Conservation (phyloP, 768 basidiomycete genomes). For the Podaxis sp. region DNA sequence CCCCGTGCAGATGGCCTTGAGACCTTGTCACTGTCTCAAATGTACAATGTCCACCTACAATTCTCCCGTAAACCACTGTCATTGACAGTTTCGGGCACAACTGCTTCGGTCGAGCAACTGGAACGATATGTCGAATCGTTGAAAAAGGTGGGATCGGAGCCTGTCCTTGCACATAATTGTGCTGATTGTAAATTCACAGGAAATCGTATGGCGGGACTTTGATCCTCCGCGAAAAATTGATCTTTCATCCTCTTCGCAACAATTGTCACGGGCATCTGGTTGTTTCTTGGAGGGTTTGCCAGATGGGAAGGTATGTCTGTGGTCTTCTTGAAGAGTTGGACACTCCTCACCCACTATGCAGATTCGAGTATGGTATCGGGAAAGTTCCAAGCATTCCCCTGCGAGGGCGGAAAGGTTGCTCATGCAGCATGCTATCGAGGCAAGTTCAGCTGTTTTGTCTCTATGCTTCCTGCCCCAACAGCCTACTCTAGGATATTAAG, state of each 20-base stretch:
- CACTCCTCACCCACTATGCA: slow-evolving; percentile 22
- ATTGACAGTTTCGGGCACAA: slow-evolving; percentile 57
- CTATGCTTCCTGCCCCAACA: slow-evolving; percentile 9
- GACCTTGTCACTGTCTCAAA: slow-evolving; percentile 55
- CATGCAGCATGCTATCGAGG: slow-evolving; percentile 52
- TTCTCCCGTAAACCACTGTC: slow-evolving; percentile 54
- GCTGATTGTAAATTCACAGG: slow-evolving; percentile 27
- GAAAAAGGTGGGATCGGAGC: slow-evolving; percentile 41
- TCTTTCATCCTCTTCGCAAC: slow-evolving; percentile 47
- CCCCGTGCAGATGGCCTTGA: slow-evolving; percentile 56
- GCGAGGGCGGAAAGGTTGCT: slow-evolving; percentile 50
- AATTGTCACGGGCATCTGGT: slow-evolving; percentile 67
- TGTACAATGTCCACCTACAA: slow-evolving; percentile 61
- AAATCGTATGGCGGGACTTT: slow-evolving; percentile 34
- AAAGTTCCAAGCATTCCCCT: slow-evolving; percentile 33
- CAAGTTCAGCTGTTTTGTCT: slow-evolving; percentile 24
- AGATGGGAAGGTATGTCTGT: slow-evolving; percentile 40
- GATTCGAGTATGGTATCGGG: slow-evolving; percentile 56
- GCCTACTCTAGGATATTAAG: background rate
- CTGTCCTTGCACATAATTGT: background rate
- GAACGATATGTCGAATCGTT: slow-evolving; percentile 43
- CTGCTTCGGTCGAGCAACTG: slow-evolving; percentile 48
- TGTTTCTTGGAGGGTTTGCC: slow-evolving; percentile 59
- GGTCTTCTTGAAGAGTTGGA: background rate
- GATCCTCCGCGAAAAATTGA: slow-evolving; percentile 42